A percentile compares a stretch with the other conserved stretches of the same genome.
Conservation (phyloP, 176 grass and related monocot species). For the Eragrostis nindensis region DNA sequence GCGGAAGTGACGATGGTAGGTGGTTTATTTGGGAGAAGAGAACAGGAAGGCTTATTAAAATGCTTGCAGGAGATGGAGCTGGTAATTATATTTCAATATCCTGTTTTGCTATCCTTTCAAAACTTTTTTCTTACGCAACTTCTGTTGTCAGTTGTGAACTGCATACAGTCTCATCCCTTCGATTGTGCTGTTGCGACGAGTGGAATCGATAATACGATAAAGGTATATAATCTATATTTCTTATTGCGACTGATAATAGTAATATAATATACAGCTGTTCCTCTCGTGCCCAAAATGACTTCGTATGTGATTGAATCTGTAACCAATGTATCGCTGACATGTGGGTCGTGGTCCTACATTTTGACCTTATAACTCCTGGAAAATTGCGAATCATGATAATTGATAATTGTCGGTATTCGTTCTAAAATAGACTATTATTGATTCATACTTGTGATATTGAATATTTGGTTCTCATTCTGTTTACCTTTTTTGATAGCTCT, state of each 20-base stretch:
- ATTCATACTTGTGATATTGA: not conserved
- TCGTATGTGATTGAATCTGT: not conserved
- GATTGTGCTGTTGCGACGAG: conserved; percentile 94
- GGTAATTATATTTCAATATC: conserved; percentile 58
- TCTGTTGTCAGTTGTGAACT: conserved; percentile 86
- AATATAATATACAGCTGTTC: not conserved
- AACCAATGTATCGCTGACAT: conserved; percentile 8
- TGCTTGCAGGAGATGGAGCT: conserved; percentile 89
- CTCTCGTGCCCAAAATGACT: not conserved
- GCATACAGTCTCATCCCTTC: conserved; percentile 95
- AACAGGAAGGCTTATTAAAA: conserved; percentile 95
- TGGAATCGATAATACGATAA: conserved; percentile 92
- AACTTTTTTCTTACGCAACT: conserved; percentile 23
- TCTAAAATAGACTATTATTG: not conserved
- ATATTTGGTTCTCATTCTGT: conserved; percentile 7
- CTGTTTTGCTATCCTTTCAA: not conserved
- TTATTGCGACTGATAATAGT: not conserved
- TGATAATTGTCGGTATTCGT: not conserved
- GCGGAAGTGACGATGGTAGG: conserved; percentile 97
- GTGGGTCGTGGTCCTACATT: not conserved
- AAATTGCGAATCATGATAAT: not conserved
- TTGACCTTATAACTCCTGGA: not conserved
- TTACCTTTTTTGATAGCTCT: conserved; percentile 60
- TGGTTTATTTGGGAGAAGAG: conserved; percentile 99
- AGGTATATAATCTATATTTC: conserved; percentile 48